Evolutionary conservation across 202 grass and related monocot genomes (phyloP), one percentile per base, ranked within the genome.

Genomic region (Zoysia matrella): DNA sequence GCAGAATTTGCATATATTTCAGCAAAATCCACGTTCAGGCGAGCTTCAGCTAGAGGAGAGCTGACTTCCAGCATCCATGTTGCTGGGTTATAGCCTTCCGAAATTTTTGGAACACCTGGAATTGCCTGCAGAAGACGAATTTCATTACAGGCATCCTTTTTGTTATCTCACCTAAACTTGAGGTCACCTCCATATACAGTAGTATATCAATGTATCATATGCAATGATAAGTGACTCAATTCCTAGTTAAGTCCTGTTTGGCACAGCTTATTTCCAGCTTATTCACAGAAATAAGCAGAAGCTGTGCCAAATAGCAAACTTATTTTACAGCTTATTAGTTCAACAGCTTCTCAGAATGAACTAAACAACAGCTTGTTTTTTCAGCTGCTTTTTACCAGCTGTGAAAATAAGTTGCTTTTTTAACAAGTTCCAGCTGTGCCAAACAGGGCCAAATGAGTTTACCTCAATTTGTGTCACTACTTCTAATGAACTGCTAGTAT

Each of bases 31-130:
- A 97, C 5, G 16, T 88, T 85, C 73, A 94, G 52, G 61, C 42
- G 73, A 84, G 91, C 80, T 70, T 94, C 94, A 45, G 84, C 72
- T 74, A 79, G 58, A 72, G 89, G 47, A 48, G 85, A 77, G 54
- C 80, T 97, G 64, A 97, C 80, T 82, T 97, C 94, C 39, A 97
- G 56, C 83, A 94, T 90, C 94, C 94, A 97, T 51, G 94, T 97
- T 54, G 94, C 94, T 74, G 94, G 94, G 75, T 97, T 97, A 70
- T 92, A 88, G 18, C 90, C 91, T 74, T 88, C 82, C 44, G 86
- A 71, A 65, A 94, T 94, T 69, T 90, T 97, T 46, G 85, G 68
- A 79, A 94, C 76, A 54, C 91, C 87, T 80, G 91, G 87, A 82
- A 97, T 83, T 75, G 83, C 88, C 94, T 97, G 73, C 63, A 89